Base-by-base conservation (phyloP, 31 red algal genomes). In the Asparagopsis taxiformis region DNA sequence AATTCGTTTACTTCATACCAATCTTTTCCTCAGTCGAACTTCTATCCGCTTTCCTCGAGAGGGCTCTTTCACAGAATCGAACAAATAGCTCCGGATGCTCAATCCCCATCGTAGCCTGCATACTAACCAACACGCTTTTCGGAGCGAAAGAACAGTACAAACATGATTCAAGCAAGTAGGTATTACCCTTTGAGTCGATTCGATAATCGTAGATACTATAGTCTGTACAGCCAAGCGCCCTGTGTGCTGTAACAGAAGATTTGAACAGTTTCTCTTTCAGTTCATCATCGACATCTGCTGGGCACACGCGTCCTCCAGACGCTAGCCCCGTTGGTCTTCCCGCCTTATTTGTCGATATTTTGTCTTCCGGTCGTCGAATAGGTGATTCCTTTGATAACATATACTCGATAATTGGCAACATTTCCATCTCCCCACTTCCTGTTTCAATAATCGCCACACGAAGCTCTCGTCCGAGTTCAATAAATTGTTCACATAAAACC, bases 191-290 rank as follows among this genome's bases (percentile, higher is more conserved):
- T 1, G 79, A 65, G 67, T 79, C 44, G 9, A 92, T 50, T 5
- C 89, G 89, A 26, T 74, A 54, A 46, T 92, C 89, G 48, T 79
- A 92, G 21, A 92, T 78, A 48, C 79, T 85, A 55, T 92, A 92
- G 65, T 92, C 79, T 38, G 58, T 34, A 48, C 89, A 92, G 21
- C 80, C 89, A 4, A 84, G 35, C 31, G 79, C 61, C 1, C 51
- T 70, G 80, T 92, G 89, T 16, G 79, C 72, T 16, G 29, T 64
- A 21, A 19, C 8, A 3, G 72, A 49, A 61, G 68, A 31, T 38
- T 57, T 31, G 21, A 73, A 59, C 25, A 92, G 55, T 59, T 73
- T 70, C 28, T 68, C 39, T 37, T 71, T 70, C 20, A 92, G 65
- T 35, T 35, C 64, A 48, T 53, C 36, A 34, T 84, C 80, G 15